phyloP scores from a whole-genome alignment of 345 rosid species.

The Gossypium stocksii region DNA sequence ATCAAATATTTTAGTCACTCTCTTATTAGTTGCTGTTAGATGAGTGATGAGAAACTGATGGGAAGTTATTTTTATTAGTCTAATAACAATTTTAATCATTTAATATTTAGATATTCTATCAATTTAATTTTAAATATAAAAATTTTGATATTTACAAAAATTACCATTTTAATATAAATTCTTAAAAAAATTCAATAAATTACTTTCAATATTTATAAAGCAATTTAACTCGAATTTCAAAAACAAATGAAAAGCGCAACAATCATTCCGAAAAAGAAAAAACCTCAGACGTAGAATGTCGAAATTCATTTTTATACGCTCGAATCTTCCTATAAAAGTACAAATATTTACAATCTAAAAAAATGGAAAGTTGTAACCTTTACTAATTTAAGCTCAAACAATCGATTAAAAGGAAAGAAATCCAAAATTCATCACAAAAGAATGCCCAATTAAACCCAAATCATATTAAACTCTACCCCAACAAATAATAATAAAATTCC shows the following conservation, averaged over 20 bases:
- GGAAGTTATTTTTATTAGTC: too few relatives aligned
- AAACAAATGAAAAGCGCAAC: background rate
- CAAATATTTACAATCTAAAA: background rate
- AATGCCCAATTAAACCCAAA: conserved; percentile 5
- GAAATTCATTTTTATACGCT: background rate
- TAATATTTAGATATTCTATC: too few relatives aligned
- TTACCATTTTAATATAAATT: too few relatives aligned
- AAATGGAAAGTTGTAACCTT: background rate
- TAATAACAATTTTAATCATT: too few relatives aligned
- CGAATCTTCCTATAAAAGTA: too few relatives aligned
- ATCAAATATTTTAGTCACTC: too few relatives aligned
- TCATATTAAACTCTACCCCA: background rate
- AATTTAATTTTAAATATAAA: too few relatives aligned
- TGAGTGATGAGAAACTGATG: too few relatives aligned
- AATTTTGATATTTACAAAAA: too few relatives aligned
- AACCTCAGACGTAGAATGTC: background rate
- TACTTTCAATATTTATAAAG: too few relatives aligned
- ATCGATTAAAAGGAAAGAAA: background rate
- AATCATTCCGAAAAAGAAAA: background rate
- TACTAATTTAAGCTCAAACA: background rate
- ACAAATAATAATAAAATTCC: background rate
- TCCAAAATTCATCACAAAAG: background rate
- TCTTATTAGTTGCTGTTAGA: accelerated
- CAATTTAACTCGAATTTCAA: too few relatives aligned
- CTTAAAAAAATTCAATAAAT: too few relatives aligned